Base-by-base conservation (phyloP, 768 basidiomycete species). In the Leccinum rimulosum region DNA sequence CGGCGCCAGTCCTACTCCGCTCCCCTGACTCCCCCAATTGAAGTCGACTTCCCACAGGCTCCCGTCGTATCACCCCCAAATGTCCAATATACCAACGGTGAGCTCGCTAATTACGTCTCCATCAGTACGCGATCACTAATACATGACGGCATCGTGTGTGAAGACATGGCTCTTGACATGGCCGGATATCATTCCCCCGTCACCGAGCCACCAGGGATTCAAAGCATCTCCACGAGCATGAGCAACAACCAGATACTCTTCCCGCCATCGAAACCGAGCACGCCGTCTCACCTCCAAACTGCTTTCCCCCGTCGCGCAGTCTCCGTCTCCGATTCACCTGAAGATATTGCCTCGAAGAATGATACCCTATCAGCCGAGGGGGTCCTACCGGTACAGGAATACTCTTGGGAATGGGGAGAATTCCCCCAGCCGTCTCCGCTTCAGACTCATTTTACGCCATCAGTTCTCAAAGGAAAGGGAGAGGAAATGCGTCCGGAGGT, bases 341-440 rank as follows among this genome's bases (percentile, higher is more conserved):
- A 81, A 7, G 84, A 84, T 22, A 60, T 75, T 47, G 66, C 70
- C 4, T 31, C 59, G 22, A 64, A 58, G 51, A 59, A 27, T 11
- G 61, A 62, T 53, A 47, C 56, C 28, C 43, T 55, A 27, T 19
- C 52, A 8, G 9, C 43, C 14, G 60, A 68, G 19, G 58, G 47
- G 48, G 58, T 70, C 12, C 50, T 73, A 19, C 70, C 68, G 4
- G 66, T 80, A 3, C 85, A 85, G 57, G 88, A 91, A 68, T 94
- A 94, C 66, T 89, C 90, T 6, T 95, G 94, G 94, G 95, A 95
- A 65, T 95, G 94, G 93, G 93, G 93, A 28, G 86, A 82, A 19
- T 91, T 95, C 66, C 95, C 93, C 30, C 88, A 87, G 62, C 88
- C 85, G 25, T 90, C 91, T 4, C 88, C 89, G 1, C 73, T 85